Evolutionary conservation across 805 yeast genomes (phyloP).

Genomic region (Saturnispora halmiae): DNA sequence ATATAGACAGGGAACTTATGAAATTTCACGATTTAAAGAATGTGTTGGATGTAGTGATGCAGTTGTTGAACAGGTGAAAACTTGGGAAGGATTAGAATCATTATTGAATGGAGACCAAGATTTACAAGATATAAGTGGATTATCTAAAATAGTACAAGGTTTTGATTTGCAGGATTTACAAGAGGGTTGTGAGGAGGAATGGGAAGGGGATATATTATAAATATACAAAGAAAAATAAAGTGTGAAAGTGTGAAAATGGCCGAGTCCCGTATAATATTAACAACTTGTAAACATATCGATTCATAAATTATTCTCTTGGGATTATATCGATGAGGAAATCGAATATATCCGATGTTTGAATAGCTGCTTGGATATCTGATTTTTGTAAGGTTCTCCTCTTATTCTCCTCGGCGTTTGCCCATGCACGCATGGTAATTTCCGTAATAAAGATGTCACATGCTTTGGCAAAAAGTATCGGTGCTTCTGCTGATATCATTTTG

Average conservation of each 20-base stretch:
- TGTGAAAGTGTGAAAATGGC: no score
- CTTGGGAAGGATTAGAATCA: constrained; percentile 69
- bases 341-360: constrained; percentile 93
- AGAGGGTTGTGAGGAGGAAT: constrained; percentile 30
- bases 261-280: no score
- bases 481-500: constrained; percentile 96
- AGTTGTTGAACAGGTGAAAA: constrained; percentile 43
- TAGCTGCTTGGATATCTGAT: constrained; percentile 89
- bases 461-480: constrained; percentile 93
- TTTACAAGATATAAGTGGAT: constrained; percentile 76
- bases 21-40: constrained; percentile 61
- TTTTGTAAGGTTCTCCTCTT: constrained; percentile 91
- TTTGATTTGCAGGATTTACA: constrained; percentile 61
- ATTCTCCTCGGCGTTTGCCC: constrained; percentile 97
- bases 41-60: constrained; percentile 81
- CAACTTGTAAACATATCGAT: no score
- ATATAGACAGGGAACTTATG: constrained; percentile 54
- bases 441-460: constrained; percentile 97
- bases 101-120: constrained; percentile 54
- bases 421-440: constrained; percentile 95
- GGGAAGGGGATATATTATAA: constrained; percentile 25
- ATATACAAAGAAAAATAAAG: background rate
- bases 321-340: constrained; percentile 94
- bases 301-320: constrained; percentile 66
- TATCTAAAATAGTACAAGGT: constrained; percentile 58